A percentile compares a stretch with the other conserved stretches of the same genome.
These are phyloP conservation scores for Arabidopsis thaliana DNA, from an alignment of 345 rosid species.

Conservation along the genomic window DNA sequence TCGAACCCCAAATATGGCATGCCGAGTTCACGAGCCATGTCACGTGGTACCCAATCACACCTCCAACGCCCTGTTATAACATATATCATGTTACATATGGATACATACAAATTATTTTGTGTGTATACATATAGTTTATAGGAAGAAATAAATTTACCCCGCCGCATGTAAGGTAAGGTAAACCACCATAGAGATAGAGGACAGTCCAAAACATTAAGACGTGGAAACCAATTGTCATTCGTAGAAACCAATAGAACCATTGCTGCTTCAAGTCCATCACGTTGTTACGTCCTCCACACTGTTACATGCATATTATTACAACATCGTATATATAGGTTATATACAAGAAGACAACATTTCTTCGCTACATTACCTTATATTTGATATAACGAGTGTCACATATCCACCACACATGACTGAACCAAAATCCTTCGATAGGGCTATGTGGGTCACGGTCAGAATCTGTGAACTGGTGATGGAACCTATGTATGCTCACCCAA, in stretches of 20 bases:
- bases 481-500: slow-evolving; percentile 94
- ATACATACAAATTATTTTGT: background rate
- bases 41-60: slow-evolving; percentile 63
- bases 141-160: slow-evolving; percentile 54
- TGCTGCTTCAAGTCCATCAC: slow-evolving; percentile 85
- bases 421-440: slow-evolving; percentile 87
- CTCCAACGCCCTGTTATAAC: slow-evolving; percentile 64
- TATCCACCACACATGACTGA: slow-evolving; percentile 79
- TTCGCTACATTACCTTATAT: slow-evolving; percentile 53
- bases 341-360: background rate
- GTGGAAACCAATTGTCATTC: slow-evolving; percentile 62
- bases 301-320: slow-evolving; percentile 3
- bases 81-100: background rate
- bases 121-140: background rate
- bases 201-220: slow-evolving; percentile 57
- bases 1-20: slow-evolving; percentile 85
- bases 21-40: slow-evolving; percentile 92
- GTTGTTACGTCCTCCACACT: slow-evolving; percentile 60
- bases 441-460: slow-evolving; percentile 89
- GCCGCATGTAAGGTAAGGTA: slow-evolving; percentile 86
- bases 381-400: slow-evolving; percentile 57
- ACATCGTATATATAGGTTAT: background rate
- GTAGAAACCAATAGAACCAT: slow-evolving; percentile 70
- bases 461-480: slow-evolving; percentile 83
- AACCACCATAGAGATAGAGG: slow-evolving; percentile 67